These are phyloP conservation scores for Xylariaceae sp. DNA, from an alignment of 2,329 filamentous ascomycete genomes.

Conservation along the genomic window DNA sequence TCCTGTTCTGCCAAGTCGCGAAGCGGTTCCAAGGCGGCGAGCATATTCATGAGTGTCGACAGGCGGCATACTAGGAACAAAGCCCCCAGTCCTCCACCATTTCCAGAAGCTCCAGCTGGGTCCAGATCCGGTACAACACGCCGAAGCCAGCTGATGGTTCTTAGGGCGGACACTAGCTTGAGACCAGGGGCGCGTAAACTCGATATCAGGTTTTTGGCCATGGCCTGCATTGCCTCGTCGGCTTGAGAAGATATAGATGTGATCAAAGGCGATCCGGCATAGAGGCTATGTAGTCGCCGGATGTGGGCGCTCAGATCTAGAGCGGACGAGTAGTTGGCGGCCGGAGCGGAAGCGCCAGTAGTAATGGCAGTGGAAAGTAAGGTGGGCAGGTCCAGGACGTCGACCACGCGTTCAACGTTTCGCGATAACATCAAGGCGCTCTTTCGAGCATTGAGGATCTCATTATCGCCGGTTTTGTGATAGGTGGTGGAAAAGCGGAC, in stretches of 20 bases:
- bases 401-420: slow-evolving; percentile 86
- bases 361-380: slow-evolving; percentile 80
- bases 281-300: slow-evolving; percentile 78
- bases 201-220: slow-evolving; percentile 81
- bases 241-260: slow-evolving; percentile 74
- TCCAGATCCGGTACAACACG: slow-evolving; percentile 83
- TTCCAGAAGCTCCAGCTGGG: slow-evolving; percentile 35
- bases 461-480: slow-evolving; percentile 70
- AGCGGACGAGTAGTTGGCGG: slow-evolving; percentile 82
- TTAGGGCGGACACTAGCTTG: slow-evolving; percentile 86
- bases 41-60: slow-evolving; percentile 74
- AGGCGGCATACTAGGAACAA: slow-evolving; percentile 88
- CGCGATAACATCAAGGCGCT: slow-evolving; percentile 79
- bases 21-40: slow-evolving; percentile 82
- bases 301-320: slow-evolving; percentile 94
- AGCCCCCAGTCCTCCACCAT: slow-evolving; percentile 73
- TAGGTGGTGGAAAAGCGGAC: slow-evolving; percentile 83
- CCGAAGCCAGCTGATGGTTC: slow-evolving; percentile 88
- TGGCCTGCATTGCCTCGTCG: slow-evolving; percentile 83
- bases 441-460: slow-evolving; percentile 72
- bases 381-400: slow-evolving; percentile 87
- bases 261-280: slow-evolving; percentile 77
- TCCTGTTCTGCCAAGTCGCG: slow-evolving; percentile 90
- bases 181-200: slow-evolving; percentile 76
- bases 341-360: slow-evolving; percentile 51